A percentile compares a stretch with the other conserved stretches of the same genome.
phyloP scores from a whole-genome alignment of 2,329 filamentous ascomycete genomes.

The Phialocephala subalpina region DNA sequence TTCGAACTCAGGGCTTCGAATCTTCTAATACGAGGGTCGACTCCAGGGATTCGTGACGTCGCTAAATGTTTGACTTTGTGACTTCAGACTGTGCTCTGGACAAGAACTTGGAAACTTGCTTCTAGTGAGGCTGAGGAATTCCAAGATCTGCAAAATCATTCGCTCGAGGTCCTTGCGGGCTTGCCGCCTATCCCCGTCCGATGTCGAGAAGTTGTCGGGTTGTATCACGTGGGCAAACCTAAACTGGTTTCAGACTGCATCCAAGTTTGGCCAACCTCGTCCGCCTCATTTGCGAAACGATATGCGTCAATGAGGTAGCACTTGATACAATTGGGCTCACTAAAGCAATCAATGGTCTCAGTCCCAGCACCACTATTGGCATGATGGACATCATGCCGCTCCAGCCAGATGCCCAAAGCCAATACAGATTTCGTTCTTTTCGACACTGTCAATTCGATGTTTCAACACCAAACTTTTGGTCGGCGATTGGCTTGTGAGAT shows the following conservation, averaged over 20 bases:
- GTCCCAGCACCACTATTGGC: conserved; percentile 9
- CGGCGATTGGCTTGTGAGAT: neutral
- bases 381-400: neutral
- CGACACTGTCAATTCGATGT: neutral
- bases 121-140: conserved; percentile 1
- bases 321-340: conserved; percentile 21
- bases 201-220: conserved; percentile 8
- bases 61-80: neutral
- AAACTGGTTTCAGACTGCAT: neutral
- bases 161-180: conserved; percentile 5
- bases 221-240: conserved; percentile 10
- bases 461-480: conserved; percentile 1
- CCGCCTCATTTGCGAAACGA: conserved; percentile 27
- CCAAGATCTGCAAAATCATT: conserved; percentile 1
- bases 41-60: neutral
- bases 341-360: conserved; percentile 21
- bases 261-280: conserved; percentile 16
- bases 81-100: neutral
- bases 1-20: neutral
- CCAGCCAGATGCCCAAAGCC: too few relatives aligned
- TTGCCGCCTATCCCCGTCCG: conserved; percentile 6
- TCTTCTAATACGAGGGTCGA: neutral
- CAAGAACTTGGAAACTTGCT: neutral
- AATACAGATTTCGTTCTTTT: conserved; percentile 1
- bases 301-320: conserved; percentile 4